Percentiles rank a stretch among this genome's conserved stretches.
Conservation (phyloP, 208 protist species). For the Leishmania turanica region DNA sequence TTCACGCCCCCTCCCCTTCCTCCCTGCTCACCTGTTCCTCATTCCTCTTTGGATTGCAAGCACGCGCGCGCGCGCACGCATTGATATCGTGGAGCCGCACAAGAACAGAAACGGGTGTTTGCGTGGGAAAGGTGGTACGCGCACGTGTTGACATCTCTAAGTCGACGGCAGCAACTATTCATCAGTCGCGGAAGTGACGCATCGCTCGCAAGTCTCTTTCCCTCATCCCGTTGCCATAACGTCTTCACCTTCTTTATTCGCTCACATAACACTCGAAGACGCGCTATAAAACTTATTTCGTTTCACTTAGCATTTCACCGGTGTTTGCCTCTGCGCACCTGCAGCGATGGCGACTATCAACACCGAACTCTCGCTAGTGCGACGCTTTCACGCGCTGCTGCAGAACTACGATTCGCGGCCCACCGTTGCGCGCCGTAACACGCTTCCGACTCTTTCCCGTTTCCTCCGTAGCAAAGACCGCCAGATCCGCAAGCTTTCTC, state of each 20-base stretch:
- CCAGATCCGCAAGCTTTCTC: constrained; percentile 70
- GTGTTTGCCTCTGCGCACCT: neutral
- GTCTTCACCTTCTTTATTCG: neutral
- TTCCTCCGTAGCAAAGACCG: constrained; percentile 85
- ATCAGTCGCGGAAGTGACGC: neutral
- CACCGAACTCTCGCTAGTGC: constrained; percentile 79
- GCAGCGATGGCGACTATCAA: constrained; percentile 61
- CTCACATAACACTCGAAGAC: neutral
- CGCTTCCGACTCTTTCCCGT: constrained; percentile 74
- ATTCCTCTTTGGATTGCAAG: neutral
- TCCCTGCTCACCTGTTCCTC: neutral
- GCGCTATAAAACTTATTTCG: neutral
- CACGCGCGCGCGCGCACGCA: neutral
- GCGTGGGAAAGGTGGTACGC: neutral
- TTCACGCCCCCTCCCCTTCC: neutral
- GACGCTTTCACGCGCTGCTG: constrained; percentile 73
- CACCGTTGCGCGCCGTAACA: constrained; percentile 81
- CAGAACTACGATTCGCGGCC: constrained; percentile 82
- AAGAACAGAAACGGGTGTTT: neutral
- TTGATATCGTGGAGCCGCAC: neutral
- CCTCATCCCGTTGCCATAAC: neutral
- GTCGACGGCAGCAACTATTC: neutral
- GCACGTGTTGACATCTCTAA: neutral
- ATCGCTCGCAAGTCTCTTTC: neutral
- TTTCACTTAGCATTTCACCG: neutral